Evolutionary conservation across 257 asterid genomes (phyloP), one percentile per base, ranked within the genome.

Genomic region (Primulina huaijiensis): DNA sequence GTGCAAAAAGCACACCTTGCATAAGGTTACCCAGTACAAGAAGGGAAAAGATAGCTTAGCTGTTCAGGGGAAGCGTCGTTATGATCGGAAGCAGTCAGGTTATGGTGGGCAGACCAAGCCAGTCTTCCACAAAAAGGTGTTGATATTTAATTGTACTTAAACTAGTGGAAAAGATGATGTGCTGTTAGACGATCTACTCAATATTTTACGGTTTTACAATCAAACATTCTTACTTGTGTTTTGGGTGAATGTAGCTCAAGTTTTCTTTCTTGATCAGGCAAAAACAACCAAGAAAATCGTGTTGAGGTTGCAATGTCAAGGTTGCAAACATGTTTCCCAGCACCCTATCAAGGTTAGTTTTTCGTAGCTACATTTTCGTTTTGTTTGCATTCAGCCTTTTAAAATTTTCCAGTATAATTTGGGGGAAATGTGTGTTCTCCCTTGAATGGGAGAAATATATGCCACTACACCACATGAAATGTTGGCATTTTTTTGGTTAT

Each of bases 61-160:
- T 29, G 84, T 77, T 64, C 87, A 82, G 59, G 87, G 87, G 14
- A 82, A 82, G 66, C 72, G 82, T 0, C 80, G 82, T 30, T 82
- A 82, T 20, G 84, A 82, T 60, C 76, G 86, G 17, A 79, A 82
- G 72, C 84, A 82, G 68, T 78, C 83, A 1, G 86, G 86, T 63
- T 82, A 82, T 62, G 86, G 86, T 74, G 83, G 86, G 0, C 82
- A 79, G 77, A 78, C 83, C 52, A 82, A 82, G 73, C 86, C 84
- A 4, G 86, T 82, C 58, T 79, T 82, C 76, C 86, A 82, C 76
- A 82, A 79, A 73, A 78, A 82, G 86, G 83, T 80, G 60, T 6
- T 5, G 59, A 34, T 19, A 1, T 56, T 21, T 50, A 4, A 16
- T 5, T 16, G 55, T 50, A 50, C 20, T 50, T 50, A 50, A 38